Conservation (phyloP, 768 basidiomycete species). For the Paxillus involutus region DNA sequence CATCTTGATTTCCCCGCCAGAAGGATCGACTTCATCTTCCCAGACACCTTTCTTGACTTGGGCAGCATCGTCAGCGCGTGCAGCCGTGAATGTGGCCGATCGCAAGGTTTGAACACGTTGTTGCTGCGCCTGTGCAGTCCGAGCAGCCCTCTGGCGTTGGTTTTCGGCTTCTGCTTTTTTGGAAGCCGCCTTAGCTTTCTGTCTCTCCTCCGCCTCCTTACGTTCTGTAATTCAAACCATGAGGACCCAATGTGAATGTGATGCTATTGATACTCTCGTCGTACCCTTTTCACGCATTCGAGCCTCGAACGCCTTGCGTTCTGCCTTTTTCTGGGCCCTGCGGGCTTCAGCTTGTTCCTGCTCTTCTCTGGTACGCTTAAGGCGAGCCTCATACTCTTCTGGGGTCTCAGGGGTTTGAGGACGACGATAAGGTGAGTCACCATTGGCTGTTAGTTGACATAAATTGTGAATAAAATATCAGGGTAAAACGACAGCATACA, state of each 20-base stretch:
- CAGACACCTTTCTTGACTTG: slow-evolving; percentile 65
- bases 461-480: slow-evolving; percentile 7
- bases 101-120: slow-evolving; percentile 55
- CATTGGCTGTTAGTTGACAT: slow-evolving; percentile 10
- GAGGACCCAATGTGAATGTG: slow-evolving; percentile 6
- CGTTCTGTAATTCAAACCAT: slow-evolving; percentile 41
- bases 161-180: slow-evolving; percentile 58
- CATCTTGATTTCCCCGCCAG: slow-evolving; percentile 65
- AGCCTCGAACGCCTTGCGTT: slow-evolving; percentile 45
- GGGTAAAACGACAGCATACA: slow-evolving; percentile 7
- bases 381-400: slow-evolving; percentile 53
- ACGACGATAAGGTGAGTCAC: slow-evolving; percentile 18
- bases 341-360: slow-evolving; percentile 55
- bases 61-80: slow-evolving; percentile 50
- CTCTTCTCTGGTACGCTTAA: slow-evolving; percentile 50
- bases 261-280: slow-evolving; percentile 6
- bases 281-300: slow-evolving; percentile 53
- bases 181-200: slow-evolving; percentile 50
- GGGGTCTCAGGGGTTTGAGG: slow-evolving; percentile 39
- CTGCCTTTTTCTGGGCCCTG: slow-evolving; percentile 41
- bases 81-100: slow-evolving; percentile 64
- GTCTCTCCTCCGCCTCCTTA: slow-evolving; percentile 54
- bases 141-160: slow-evolving; percentile 45
- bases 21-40: slow-evolving; percentile 69
- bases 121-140: slow-evolving; percentile 45